A percentile compares a stretch with the other conserved stretches of the same genome.
Conservation (phyloP, 2,329 filamentous ascomycete species). For the Talaromyces sp. region DNA sequence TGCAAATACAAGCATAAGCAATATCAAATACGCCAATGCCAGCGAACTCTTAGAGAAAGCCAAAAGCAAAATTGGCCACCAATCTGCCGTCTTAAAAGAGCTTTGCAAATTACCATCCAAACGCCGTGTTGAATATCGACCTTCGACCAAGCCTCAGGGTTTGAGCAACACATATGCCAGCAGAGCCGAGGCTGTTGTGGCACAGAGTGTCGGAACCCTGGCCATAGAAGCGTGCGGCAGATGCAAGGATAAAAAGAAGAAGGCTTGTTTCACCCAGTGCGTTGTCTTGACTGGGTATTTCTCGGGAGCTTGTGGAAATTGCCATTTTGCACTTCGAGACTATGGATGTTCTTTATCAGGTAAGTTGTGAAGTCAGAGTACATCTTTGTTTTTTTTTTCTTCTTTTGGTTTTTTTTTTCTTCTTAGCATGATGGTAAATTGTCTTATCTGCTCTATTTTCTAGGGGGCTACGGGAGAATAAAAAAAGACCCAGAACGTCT, state of each 20-base stretch:
- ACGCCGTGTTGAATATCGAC: not conserved
- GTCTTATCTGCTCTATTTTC: too few species aligned
- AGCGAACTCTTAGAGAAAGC: not conserved
- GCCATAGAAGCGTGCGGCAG: not conserved
- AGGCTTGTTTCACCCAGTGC: not conserved
- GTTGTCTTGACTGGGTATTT: not conserved
- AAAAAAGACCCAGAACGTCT: too few species aligned
- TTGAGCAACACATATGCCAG: too few species aligned
- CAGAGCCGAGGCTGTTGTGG: not conserved
- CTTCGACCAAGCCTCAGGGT: not conserved
- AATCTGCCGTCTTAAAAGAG: not conserved
- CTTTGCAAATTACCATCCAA: not conserved
- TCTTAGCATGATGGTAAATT: too few species aligned
- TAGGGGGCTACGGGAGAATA: too few species aligned
- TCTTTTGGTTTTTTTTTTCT: too few species aligned
- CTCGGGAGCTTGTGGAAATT: not conserved
- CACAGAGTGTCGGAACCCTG: not conserved
- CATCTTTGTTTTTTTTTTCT: not conserved
- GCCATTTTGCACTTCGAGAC: not conserved
- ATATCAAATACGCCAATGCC: not conserved
- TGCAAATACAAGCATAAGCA: not conserved
- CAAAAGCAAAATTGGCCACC: not conserved
- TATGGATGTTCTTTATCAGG: not conserved
- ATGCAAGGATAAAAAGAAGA: not conserved
- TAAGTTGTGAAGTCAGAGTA: not conserved